Evolutionary conservation across 257 asterid genomes (phyloP).

Genomic region (Nicotiana obtusifolia): DNA sequence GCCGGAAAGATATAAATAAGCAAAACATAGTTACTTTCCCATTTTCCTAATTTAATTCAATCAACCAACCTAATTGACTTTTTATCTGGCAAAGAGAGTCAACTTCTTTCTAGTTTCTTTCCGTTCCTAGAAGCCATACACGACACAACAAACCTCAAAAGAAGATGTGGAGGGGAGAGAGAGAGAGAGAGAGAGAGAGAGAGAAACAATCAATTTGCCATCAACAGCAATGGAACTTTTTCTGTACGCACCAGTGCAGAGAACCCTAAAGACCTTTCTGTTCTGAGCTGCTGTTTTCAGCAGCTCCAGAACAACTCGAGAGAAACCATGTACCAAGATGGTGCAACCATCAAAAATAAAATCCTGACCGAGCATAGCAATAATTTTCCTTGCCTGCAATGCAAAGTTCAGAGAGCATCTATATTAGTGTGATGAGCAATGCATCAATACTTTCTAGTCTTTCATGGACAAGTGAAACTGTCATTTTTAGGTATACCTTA

Average conservation of each 20-base stretch:
- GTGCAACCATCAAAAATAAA: conserved; percentile 89
- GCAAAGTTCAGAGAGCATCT: neutral
- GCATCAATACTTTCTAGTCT: neutral
- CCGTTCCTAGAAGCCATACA: neutral
- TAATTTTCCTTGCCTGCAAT: conserved; percentile 68
- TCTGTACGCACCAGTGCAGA: conserved; percentile 65
- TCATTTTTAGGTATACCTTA: conserved; percentile 38
- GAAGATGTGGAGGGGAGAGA: neutral
- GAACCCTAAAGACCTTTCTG: conserved; percentile 64
- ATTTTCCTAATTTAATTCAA: neutral
- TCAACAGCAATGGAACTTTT: neutral
- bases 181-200: neutral
- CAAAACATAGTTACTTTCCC: neutral
- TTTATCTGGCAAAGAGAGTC: neutral
- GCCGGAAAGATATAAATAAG: neutral
- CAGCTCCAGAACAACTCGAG: conserved; percentile 79
- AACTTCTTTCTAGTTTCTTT: neutral
- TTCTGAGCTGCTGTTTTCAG: conserved; percentile 71
- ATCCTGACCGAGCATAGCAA: conserved; percentile 86
- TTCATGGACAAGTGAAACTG: neutral
- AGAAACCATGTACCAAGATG: conserved; percentile 93
- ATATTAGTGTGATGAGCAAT: neutral
- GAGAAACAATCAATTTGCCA: neutral
- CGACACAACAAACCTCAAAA: neutral
- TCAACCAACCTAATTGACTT: neutral